These are phyloP conservation scores for Moniliella sp. DNA, from an alignment of 1,284 basidiomycete genomes.

Conservation along the genomic window DNA sequence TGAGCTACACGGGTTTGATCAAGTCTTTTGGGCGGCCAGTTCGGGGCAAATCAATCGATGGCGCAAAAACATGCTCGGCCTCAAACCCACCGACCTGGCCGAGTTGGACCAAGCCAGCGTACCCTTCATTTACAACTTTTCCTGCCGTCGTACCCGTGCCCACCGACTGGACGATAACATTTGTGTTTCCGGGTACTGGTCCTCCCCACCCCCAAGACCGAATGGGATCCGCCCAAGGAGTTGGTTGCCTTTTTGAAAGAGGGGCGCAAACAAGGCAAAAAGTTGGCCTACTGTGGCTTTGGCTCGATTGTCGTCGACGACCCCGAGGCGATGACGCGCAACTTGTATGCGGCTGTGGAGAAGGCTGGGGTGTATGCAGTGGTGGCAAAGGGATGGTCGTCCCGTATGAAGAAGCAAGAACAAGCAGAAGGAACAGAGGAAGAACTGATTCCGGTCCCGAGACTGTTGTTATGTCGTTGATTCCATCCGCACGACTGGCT, in stretches of 20 bases:
- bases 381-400: conserved; percentile 29
- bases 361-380: conserved; percentile 20
- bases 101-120: conserved; percentile 87
- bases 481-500: conserved; percentile 18
- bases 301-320: conserved; percentile 49
- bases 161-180: conserved; percentile 89
- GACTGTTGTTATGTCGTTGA: conserved; percentile 21
- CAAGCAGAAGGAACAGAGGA: conserved; percentile 5
- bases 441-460: conserved; percentile 25
- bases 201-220: conserved; percentile 52
- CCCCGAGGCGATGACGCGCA: conserved; percentile 2
- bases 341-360: conserved; percentile 10
- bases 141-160: conserved; percentile 47
- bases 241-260: conserved; percentile 59
- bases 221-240: conserved; percentile 61
- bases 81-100: conserved; percentile 66
- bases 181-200: conserved; percentile 37
- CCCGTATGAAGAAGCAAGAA: conserved; percentile 1
- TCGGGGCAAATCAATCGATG: conserved; percentile 75
- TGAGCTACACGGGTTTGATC: conserved; percentile 87
- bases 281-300: conserved; percentile 91
- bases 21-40: conserved; percentile 85
- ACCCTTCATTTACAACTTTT: conserved; percentile 93
- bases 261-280: conserved; percentile 53
- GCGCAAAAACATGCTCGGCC: conserved; percentile 57